Evolutionary conservation across 2,329 filamentous ascomycete genomes (phyloP), one percentile per base, ranked within the genome.

Genomic region (Talaromyces rugulosus): DNA sequence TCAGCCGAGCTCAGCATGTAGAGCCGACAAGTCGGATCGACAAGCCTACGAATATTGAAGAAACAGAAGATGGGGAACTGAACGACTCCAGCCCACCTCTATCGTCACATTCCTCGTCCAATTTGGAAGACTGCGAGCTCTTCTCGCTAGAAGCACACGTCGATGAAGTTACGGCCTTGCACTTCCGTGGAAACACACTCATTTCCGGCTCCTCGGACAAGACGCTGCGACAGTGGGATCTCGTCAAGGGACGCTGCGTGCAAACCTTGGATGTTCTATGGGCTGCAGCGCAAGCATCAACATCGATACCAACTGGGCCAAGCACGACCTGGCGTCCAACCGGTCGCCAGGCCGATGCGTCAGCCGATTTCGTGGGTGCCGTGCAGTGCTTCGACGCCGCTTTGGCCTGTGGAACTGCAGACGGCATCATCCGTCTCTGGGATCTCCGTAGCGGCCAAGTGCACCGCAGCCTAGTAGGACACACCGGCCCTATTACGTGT

Each of bases 121-220:
- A 89, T 73, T 93, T 97, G 88, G 85, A 87, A 61, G 92, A 98
- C 71, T 97, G 94, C 74, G 88, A 89, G 14, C 81, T 98, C n/a
- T 94, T 90, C 74, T 91, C 91, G 0, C 84, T 99, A 30, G 88
- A 92, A 74, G 89, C 94, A 0, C 95, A 99, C 71, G 88, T 99
- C 30, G 94, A 92, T 66, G 94, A 97, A 79, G 89, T 99, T 66
- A 98, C 95, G 12, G 94, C 95, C 7, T 82, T 99, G 28, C 89
- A 98, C 77, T 96, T 99, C 78, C 85, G 88, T 63, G 91, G 91
- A 60, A 89, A 96, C 67, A 92, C 91, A 0, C 84, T 99, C 16
- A 92, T 99, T 34, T 99, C 95, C 1, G 95, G 95, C 12, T 98
- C 94, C 7, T 90, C 95, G 0, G 95, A 99, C 79, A 99, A 99